Evolutionary conservation across 228 moss, liverwort and hornwort species (phyloP).

Genomic region (Sphagnum fallax): DNA sequence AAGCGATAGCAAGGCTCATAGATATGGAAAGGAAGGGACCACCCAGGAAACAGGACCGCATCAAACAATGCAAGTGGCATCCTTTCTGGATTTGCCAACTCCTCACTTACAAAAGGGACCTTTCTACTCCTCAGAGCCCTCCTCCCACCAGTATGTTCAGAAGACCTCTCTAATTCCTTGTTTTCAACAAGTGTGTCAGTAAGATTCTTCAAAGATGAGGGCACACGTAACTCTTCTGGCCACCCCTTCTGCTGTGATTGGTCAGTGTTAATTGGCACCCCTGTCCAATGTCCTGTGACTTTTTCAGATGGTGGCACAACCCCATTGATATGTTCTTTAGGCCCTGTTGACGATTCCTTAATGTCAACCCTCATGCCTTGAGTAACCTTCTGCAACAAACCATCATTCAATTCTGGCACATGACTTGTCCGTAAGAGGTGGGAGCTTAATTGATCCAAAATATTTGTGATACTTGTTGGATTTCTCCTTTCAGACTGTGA

Average conservation of each 20-base stretch:
- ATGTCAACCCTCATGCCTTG: not conserved
- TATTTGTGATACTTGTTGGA: conserved; percentile 5
- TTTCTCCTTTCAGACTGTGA: conserved; percentile 7
- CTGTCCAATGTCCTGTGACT: no score
- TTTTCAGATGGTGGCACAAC: no score
- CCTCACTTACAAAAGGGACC: not conserved
- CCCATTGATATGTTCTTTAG: no score
- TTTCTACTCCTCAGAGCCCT: not conserved
- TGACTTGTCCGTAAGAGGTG: conserved; percentile 5
- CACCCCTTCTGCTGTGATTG: not conserved
- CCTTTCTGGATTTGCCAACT: conserved; percentile 9
- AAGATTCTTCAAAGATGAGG: not conserved
- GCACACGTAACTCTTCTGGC: not conserved
- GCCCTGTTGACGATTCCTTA: not conserved
- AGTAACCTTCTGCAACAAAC: not conserved
- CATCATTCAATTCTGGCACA: not conserved
- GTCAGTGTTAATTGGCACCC: not conserved
- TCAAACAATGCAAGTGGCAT: conserved; percentile 49
- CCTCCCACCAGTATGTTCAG: not conserved
- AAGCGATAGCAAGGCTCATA: conserved; percentile 51
- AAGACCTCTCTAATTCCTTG: not conserved
- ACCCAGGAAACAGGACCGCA: conserved; percentile 47
- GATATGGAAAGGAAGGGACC: conserved; percentile 41
- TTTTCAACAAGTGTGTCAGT: not conserved
- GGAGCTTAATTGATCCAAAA: conserved; percentile 25